Percentiles rank a stretch among this genome's conserved stretches.
phyloP scores from a whole-genome alignment of 2,329 filamentous ascomycete species.

The Leptosphaerulina australis region DNA sequence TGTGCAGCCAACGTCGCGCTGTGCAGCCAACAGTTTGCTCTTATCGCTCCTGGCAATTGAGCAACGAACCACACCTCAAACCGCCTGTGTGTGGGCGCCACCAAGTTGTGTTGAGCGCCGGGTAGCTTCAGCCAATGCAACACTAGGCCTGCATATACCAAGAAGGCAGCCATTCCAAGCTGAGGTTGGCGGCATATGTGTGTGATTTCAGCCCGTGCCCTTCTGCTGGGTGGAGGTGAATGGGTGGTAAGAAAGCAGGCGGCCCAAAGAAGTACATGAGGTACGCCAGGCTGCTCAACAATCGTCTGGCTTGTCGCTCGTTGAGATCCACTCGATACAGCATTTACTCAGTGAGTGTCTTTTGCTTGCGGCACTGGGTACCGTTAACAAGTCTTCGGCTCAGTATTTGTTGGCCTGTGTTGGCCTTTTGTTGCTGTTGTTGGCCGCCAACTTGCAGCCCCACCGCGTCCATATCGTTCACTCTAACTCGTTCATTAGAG shows the following conservation, averaged over 20 bases:
- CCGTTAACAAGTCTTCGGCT: not conserved
- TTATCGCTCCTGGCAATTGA: slow-evolving; percentile 3
- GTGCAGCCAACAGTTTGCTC: not conserved
- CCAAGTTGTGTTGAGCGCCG: slow-evolving; percentile 17
- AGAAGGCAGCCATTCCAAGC: slow-evolving; percentile 9
- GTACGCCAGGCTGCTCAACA: slow-evolving; percentile 11
- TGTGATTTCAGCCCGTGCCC: slow-evolving; percentile 4
- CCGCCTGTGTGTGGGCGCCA: slow-evolving; percentile 6
- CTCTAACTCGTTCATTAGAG: slow-evolving; percentile 8
- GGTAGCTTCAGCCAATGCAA: slow-evolving; percentile 10
- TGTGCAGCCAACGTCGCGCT: not conserved
- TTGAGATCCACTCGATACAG: not conserved
- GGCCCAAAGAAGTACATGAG: slow-evolving; percentile 7
- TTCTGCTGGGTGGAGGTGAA: slow-evolving; percentile 1
- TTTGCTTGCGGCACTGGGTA: not conserved
- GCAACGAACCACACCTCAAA: slow-evolving; percentile 4
- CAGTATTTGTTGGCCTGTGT: slow-evolving; percentile 1
- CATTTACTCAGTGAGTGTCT: not conserved
- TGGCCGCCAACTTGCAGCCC: slow-evolving; percentile 9
- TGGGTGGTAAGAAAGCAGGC: slow-evolving; percentile 5
- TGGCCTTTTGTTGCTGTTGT: slow-evolving; percentile 4
- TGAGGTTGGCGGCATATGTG: slow-evolving; percentile 9
- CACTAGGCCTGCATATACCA: slow-evolving; percentile 11
- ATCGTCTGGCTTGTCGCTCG: not conserved
- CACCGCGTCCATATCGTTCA: slow-evolving; percentile 12